Conservation (phyloP, 352 stramenopile species). For the Phytophthora citricola region DNA sequence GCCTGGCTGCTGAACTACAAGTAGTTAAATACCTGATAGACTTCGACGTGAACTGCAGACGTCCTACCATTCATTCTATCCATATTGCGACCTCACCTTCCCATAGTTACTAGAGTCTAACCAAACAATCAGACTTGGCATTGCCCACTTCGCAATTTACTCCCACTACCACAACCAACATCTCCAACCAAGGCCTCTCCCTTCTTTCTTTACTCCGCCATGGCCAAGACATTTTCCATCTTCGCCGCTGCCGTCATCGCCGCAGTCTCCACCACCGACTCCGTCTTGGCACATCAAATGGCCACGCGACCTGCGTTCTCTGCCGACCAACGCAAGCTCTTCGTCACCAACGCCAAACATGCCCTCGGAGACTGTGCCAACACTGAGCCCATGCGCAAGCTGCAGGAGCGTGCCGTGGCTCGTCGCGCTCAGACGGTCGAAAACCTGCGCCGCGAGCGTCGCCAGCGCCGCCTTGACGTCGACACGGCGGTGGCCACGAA, state of each 20-base stretch:
- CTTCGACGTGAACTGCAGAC: too few relatives aligned
- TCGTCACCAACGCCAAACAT: slow-evolving; percentile 31
- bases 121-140: too few relatives aligned
- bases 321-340: slow-evolving; percentile 24
- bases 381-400: slow-evolving; percentile 22
- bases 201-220: not conserved
- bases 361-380: slow-evolving; percentile 29
- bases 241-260: slow-evolving; percentile 12
- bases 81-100: too few relatives aligned
- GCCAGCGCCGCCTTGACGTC: slow-evolving; percentile 32
- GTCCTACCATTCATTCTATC: too few relatives aligned
- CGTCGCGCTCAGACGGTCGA: slow-evolving; percentile 21
- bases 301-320: slow-evolving; percentile 21
- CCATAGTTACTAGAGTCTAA: too few relatives aligned
- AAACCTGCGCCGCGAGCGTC: slow-evolving; percentile 19
- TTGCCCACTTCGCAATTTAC: too few relatives aligned
- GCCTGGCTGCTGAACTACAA: too few relatives aligned
- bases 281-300: slow-evolving; percentile 21
- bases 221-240: slow-evolving; percentile 25
- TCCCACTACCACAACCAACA: too few relatives aligned
- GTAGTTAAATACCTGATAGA: too few relatives aligned
- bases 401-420: slow-evolving; percentile 28
- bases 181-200: too few relatives aligned
- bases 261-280: slow-evolving; percentile 14
- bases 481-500: slow-evolving; percentile 23